Evolutionary conservation across 768 basidiomycete species (phyloP).

Genomic region (Infundibulicybe gibba): DNA sequence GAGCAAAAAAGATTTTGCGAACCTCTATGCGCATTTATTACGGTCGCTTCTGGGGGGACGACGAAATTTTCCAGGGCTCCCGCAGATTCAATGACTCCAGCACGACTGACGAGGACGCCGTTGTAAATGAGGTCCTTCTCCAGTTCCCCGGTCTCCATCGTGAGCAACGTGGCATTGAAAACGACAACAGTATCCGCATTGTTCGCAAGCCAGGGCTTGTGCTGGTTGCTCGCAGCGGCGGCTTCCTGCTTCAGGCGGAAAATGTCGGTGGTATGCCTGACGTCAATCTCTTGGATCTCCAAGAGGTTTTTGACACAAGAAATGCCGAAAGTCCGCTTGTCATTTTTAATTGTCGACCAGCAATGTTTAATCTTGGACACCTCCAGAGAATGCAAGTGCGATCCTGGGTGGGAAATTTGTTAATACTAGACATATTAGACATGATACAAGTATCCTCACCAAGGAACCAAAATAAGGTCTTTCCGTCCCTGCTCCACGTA

Average conservation of each 20-base stretch:
- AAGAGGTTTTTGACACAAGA: constrained; percentile 54
- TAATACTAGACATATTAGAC: background rate
- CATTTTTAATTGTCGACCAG: constrained; percentile 40
- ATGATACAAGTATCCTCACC: constrained; percentile 34
- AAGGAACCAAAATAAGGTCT: constrained; percentile 68
- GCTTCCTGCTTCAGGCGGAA: constrained; percentile 55
- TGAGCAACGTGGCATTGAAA: constrained; percentile 65
- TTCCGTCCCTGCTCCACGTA: constrained; percentile 60
- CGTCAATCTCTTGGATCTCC: constrained; percentile 53
- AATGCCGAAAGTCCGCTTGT: constrained; percentile 56
- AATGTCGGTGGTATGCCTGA: constrained; percentile 61
- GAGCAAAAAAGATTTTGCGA: constrained; percentile 9
- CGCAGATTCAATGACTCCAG: constrained; percentile 55
- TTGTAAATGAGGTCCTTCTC: constrained; percentile 46
- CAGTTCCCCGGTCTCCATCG: constrained; percentile 56
- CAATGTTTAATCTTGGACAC: constrained; percentile 50
- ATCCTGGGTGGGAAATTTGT: constrained; percentile 32
- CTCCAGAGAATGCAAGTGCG: constrained; percentile 61
- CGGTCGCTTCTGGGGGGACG: constrained; percentile 34
- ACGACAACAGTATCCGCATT: constrained; percentile 52
- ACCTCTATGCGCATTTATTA: constrained; percentile 65
- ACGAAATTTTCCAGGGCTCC: constrained; percentile 27
- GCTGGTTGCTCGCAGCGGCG: constrained; percentile 10
- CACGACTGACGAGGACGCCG: constrained; percentile 50
- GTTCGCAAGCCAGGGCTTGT: constrained; percentile 12